These are phyloP conservation scores for Viola odorata DNA, from an alignment of 345 rosid genomes.

Conservation along the genomic window DNA sequence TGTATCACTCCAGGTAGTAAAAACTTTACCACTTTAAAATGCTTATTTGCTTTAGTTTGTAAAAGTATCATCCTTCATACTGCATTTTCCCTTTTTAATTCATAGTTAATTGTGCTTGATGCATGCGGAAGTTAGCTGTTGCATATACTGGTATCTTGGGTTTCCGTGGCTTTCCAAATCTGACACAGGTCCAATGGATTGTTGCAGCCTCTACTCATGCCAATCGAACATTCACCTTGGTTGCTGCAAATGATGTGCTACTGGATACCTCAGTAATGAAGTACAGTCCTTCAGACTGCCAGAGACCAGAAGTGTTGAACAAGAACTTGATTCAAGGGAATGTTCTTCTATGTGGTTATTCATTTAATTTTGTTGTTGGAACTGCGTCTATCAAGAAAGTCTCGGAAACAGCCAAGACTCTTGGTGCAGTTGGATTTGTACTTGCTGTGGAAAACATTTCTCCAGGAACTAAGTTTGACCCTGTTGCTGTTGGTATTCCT, in stretches of 20 bases:
- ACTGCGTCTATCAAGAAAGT: constrained; percentile 95
- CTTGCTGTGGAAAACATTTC: constrained; percentile 96
- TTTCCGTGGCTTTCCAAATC: constrained; percentile 11
- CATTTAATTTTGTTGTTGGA: constrained; percentile 92
- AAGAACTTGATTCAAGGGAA: constrained; percentile 81
- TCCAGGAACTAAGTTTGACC: constrained; percentile 94
- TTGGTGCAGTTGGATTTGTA: constrained; percentile 96
- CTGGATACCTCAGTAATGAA: constrained; percentile 67
- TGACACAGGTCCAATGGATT: constrained; percentile 16
- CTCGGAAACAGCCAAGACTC: constrained; percentile 79
- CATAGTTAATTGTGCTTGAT: neutral
- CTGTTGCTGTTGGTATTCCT: constrained; percentile 81
- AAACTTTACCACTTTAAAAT: too few species aligned
- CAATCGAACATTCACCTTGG: constrained; percentile 71
- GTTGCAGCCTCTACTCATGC: constrained; percentile 79
- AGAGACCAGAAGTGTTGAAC: constrained; percentile 84
- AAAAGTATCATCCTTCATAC: neutral
- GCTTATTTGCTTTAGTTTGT: neutral
- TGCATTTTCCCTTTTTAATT: neutral
- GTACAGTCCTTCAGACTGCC: constrained; percentile 91
- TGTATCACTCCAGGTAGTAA: too few species aligned
- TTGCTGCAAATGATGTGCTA: constrained; percentile 93
- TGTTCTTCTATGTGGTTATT: constrained; percentile 97
- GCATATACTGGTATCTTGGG: neutral
- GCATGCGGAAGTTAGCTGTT: constrained; percentile 1